These are phyloP conservation scores for Cetraspora pellucida DNA, from an alignment of 192 early-diverging fungal species.

Conservation along the genomic window DNA sequence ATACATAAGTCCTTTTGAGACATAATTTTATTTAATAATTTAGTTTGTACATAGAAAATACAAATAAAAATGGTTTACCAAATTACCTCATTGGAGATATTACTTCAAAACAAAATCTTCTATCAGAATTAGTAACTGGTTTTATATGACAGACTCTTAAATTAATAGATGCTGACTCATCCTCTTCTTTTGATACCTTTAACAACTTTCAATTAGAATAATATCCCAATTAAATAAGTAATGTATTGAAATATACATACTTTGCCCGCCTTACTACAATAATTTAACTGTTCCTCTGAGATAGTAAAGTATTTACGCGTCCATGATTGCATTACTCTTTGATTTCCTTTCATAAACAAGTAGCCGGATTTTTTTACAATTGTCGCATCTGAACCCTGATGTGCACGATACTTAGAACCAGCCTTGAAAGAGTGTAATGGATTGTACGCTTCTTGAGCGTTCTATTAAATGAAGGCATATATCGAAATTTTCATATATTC, in stretches of 20 bases:
- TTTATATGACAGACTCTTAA: slow-evolving; percentile 79
- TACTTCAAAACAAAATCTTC: slow-evolving; percentile 80
- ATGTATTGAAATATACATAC: slow-evolving; percentile 19
- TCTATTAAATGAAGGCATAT: not conserved
- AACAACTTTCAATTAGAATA: not conserved
- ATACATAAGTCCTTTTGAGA: slow-evolving; percentile 57
- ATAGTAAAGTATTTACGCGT: slow-evolving; percentile 78
- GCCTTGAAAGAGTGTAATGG: not conserved
- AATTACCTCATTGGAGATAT: slow-evolving; percentile 73
- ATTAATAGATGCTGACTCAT: slow-evolving; percentile 60
- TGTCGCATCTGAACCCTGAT: slow-evolving; percentile 43
- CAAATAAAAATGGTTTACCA: not conserved
- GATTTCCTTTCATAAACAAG: slow-evolving; percentile 74
- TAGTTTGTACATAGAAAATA: not conserved
- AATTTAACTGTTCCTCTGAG: slow-evolving; percentile 59
- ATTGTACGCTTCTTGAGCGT: slow-evolving; percentile 26
- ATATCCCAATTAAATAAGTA: not conserved
- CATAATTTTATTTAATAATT: not conserved
- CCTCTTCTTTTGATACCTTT: slow-evolving; percentile 58
- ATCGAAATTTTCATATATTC: too few relatives aligned
- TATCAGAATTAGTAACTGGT: slow-evolving; percentile 59
- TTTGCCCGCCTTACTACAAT: slow-evolving; percentile 45
- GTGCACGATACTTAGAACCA: slow-evolving; percentile 41
- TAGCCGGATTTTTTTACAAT: slow-evolving; percentile 71
- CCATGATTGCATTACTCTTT: slow-evolving; percentile 78